Evolutionary conservation across 768 basidiomycete genomes (phyloP).

Genomic region (Pholiota molesta): DNA sequence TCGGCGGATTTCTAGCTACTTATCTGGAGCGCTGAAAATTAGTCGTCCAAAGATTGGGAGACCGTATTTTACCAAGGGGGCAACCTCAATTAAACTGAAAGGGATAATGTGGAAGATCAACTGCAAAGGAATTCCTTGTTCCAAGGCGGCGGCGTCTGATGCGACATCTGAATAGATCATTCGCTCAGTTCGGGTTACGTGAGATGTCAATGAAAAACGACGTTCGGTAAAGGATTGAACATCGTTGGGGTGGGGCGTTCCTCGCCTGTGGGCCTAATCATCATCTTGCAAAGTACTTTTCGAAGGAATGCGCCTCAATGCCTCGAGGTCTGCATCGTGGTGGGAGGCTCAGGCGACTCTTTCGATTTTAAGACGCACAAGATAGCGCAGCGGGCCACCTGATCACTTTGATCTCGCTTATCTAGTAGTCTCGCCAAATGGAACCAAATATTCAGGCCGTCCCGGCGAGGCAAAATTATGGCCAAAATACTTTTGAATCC

Average conservation of each 20-base stretch:
- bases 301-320: slow-evolving; percentile 8
- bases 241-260: not conserved
- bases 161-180: slow-evolving; percentile 9
- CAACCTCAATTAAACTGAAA: not conserved
- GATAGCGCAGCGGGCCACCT: slow-evolving; percentile 13
- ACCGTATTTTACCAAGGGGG: not conserved
- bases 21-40: not conserved
- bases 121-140: not conserved
- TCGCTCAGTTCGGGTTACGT: slow-evolving; percentile 15
- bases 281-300: slow-evolving; percentile 4
- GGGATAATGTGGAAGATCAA: not conserved
- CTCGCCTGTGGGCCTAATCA: not conserved
- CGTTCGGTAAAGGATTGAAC: slow-evolving; percentile 7
- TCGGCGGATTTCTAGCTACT: not conserved
- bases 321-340: slow-evolving; percentile 15
- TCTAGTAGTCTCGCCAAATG: slow-evolving; percentile 17
- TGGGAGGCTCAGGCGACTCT: slow-evolving; percentile 8
- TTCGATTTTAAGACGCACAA: not conserved
- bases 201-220: slow-evolving; percentile 15
- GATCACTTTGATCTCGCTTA: slow-evolving; percentile 13
- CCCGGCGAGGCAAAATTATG: slow-evolving; percentile 11
- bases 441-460: slow-evolving; percentile 18
- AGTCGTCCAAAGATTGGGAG: not conserved
- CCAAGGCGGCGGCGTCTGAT: slow-evolving; percentile 17
- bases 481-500: not conserved